Evolutionary conservation across 371 early-diverging fungal genomes (phyloP), one percentile per base, ranked within the genome.

Genomic region (Actinomortierella wolfii): DNA sequence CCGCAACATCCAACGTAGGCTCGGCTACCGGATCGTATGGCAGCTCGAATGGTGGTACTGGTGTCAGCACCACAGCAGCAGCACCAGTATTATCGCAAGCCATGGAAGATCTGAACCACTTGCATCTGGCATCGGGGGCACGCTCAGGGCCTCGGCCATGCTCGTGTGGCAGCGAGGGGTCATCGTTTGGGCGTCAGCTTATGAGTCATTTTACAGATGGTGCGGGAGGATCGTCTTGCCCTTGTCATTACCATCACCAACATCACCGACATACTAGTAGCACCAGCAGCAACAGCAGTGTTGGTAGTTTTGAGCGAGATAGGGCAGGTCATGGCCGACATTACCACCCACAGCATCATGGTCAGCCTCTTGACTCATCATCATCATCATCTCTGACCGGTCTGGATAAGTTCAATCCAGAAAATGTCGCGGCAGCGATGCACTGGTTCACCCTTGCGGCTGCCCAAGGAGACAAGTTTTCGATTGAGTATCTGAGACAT

Each of bases 401-500:
- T 17, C 18, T 41, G 51, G 74, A 73, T 24, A 79, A 79, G 56
- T 79, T 70, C 54, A 76, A 79, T 24, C 69, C 76, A 0, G 73
- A 77, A 51, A 79, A 76, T 41, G 64, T 79, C 4, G 76, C 79
- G 0, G 70, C 79, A 5, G 79, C 79, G 5, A 67, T 79, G 64
- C 68, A 77, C 54, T 79, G 79, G 79, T 79, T 79, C 45, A 55
- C 56, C 8, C 47, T 67, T 34, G 79, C 79, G 5, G 79, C 79
- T 0, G 69, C 67, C 0, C 77, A 79, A 29, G 79, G 79, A 9
- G 79, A 79, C 59, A 61, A 66, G 41, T 75, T 79, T 48, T 75
- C 79, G 20, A 61, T 67, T 51, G 69, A 69, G 26, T 79, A 68
- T 53, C 61, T 79, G 44, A 75, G 71, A 49, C 79, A 79, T 48